phyloP scores from a whole-genome alignment of 306 rosid genomes.

The Comarum palustre region DNA sequence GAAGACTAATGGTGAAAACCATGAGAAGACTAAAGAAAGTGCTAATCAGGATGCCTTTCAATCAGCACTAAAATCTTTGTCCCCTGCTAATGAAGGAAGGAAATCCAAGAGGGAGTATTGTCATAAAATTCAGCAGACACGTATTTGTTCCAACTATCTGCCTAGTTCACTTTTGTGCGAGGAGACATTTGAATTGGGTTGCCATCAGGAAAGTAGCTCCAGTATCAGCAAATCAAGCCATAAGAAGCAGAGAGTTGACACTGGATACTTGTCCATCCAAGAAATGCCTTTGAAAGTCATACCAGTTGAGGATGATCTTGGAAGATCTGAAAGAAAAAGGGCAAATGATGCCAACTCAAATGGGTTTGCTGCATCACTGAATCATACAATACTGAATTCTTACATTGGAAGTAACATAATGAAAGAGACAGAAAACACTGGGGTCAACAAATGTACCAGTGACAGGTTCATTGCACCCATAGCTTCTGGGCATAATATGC shows the following conservation, averaged over 20 bases:
- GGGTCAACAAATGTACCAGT: conserved; percentile 16
- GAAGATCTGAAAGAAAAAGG: conserved; percentile 23
- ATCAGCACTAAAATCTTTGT: conserved; percentile 28
- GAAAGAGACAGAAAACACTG: conserved; percentile 25
- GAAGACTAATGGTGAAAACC: conserved; percentile 27
- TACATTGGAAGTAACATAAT: conserved; percentile 30
- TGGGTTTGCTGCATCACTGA: conserved; percentile 28
- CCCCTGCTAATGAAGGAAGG: conserved; percentile 40
- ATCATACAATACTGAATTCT: conserved; percentile 27
- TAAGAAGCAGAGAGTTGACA: conserved; percentile 47
- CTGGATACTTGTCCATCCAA: conserved; percentile 31
- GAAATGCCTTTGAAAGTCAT: conserved; percentile 28
- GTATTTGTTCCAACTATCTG: conserved; percentile 28
- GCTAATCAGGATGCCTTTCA: conserved; percentile 27
- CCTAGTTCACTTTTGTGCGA: conserved; percentile 37
- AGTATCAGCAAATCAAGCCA: conserved; percentile 28
- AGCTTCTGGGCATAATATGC: conserved; percentile 26
- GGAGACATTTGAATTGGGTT: conserved; percentile 36
- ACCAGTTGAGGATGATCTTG: conserved; percentile 26
- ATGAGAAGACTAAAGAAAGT: conserved; percentile 28
- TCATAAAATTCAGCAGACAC: conserved; percentile 28
- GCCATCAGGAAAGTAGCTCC: conserved; percentile 29
- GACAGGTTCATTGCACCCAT: conserved; percentile 35
- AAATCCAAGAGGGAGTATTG: conserved; percentile 46
- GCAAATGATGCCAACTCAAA: conserved; percentile 18